Percentiles rank a stretch among this genome's conserved stretches.
phyloP scores from a whole-genome alignment of 306 rosid species.

The Mucuna pruriens region DNA sequence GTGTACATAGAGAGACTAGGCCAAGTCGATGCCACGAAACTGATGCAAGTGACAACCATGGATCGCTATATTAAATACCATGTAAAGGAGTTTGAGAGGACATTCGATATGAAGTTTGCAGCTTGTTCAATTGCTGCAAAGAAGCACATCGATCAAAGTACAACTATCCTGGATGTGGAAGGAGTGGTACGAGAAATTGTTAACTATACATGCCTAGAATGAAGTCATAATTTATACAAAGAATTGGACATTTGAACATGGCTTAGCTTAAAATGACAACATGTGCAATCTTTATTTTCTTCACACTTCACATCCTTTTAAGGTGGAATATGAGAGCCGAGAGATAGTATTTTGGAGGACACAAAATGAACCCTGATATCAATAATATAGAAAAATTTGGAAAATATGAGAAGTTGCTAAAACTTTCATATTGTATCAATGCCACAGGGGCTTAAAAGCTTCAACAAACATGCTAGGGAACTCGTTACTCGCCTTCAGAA shows the following conservation, averaged over 20 bases:
- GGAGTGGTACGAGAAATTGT: slow-evolving; percentile 78
- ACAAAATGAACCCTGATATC: slow-evolving; percentile 9
- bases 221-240: neutral
- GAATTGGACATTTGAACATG: neutral
- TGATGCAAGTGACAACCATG: slow-evolving; percentile 86
- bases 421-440: slow-evolving; percentile 11
- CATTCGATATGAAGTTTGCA: slow-evolving; percentile 76
- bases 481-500: slow-evolving; percentile 75
- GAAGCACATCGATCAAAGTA: slow-evolving; percentile 94
- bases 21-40: slow-evolving; percentile 66
- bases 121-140: slow-evolving; percentile 91
- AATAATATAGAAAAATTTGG: neutral
- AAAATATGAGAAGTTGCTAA: neutral
- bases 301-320: neutral
- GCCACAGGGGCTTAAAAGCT: slow-evolving; percentile 80
- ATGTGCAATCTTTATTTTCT: neutral
- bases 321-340: neutral
- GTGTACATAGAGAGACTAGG: slow-evolving; percentile 89
- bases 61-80: slow-evolving; percentile 87
- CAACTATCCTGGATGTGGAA: slow-evolving; percentile 90
- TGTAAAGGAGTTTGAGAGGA: slow-evolving; percentile 84
- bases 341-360: slow-evolving; percentile 16
- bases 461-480: slow-evolving; percentile 84
- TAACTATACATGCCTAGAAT: neutral
- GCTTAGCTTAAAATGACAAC: neutral